A percentile compares a stretch with the other conserved stretches of the same genome.
phyloP scores from a whole-genome alignment of 139 green algal species.

The Auxenochlorella pyrenoidosa region DNA sequence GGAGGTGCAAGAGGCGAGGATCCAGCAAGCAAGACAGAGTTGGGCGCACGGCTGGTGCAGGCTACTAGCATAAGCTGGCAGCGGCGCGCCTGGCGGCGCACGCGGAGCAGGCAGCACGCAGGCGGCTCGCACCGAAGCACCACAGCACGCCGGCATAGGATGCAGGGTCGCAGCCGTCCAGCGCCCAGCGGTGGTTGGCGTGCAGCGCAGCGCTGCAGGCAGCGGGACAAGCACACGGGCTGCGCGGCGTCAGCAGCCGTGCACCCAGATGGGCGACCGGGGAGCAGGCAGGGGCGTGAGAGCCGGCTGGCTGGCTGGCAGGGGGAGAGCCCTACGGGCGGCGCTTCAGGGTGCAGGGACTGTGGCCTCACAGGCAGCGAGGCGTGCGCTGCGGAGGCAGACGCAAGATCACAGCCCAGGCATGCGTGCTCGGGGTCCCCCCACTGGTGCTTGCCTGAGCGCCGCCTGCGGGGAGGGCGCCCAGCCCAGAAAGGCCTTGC shows the following conservation, averaged over 20 bases:
- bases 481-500: conserved; percentile 29
- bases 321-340: too few relatives aligned
- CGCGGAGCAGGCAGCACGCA: not conserved
- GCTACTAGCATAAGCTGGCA: too few relatives aligned
- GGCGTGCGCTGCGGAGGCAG: too few relatives aligned
- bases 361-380: too few relatives aligned
- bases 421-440: too few relatives aligned
- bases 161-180: conserved; percentile 27
- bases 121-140: conserved; percentile 17
- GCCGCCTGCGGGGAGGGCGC: conserved; percentile 15
- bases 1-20: too few relatives aligned
- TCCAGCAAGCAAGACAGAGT: not conserved
- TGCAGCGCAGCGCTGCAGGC: conserved; percentile 17
- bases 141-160: conserved; percentile 19
- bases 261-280: not conserved
- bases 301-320: too few relatives aligned
- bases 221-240: not conserved
- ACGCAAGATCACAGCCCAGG: too few relatives aligned
- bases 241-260: too few relatives aligned
- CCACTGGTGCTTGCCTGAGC: conserved; percentile 8
- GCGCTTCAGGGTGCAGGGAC: too few relatives aligned
- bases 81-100: too few relatives aligned
- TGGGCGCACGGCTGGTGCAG: too few relatives aligned
- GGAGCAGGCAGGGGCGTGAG: not conserved
- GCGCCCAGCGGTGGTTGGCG: conserved; percentile 31